phyloP scores from a whole-genome alignment of 1,284 basidiomycete genomes.

The Schizophyllum commune region DNA sequence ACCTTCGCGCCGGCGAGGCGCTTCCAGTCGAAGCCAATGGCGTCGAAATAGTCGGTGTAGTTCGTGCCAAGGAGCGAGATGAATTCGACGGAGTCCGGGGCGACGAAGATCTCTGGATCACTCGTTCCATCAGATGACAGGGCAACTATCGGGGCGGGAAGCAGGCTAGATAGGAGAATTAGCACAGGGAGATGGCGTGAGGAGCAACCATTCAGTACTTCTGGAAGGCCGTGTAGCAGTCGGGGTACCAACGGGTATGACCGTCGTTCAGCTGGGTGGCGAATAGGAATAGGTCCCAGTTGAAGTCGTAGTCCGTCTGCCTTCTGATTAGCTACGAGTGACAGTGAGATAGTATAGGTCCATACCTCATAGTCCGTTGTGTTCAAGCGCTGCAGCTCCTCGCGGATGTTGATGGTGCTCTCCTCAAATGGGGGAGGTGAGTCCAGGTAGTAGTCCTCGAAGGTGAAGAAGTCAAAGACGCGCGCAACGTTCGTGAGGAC shows the following conservation, averaged over 20 bases:
- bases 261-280: slow-evolving; percentile 55
- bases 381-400: slow-evolving; percentile 39
- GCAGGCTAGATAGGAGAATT: slow-evolving; percentile 42
- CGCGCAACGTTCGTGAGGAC: slow-evolving; percentile 43
- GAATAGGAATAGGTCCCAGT: slow-evolving; percentile 47
- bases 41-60: slow-evolving; percentile 43
- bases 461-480: slow-evolving; percentile 60
- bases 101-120: slow-evolving; percentile 39
- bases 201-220: neutral
- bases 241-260: slow-evolving; percentile 42
- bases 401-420: slow-evolving; percentile 48
- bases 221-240: neutral
- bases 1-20: slow-evolving; percentile 55
- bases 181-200: slow-evolving; percentile 44
- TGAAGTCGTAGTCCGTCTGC: slow-evolving; percentile 59
- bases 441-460: slow-evolving; percentile 53
- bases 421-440: slow-evolving; percentile 57
- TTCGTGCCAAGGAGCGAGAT: slow-evolving; percentile 34
- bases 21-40: slow-evolving; percentile 39
- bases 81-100: slow-evolving; percentile 47
- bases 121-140: slow-evolving; percentile 16
- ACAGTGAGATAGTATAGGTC: slow-evolving; percentile 1
- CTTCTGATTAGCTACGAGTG: slow-evolving; percentile 1
- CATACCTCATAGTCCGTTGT: slow-evolving; percentile 37
- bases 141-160: slow-evolving; percentile 51